These are phyloP conservation scores for Nigrospora osmanthi DNA, from an alignment of 2,329 filamentous ascomycete species.

Conservation along the genomic window DNA sequence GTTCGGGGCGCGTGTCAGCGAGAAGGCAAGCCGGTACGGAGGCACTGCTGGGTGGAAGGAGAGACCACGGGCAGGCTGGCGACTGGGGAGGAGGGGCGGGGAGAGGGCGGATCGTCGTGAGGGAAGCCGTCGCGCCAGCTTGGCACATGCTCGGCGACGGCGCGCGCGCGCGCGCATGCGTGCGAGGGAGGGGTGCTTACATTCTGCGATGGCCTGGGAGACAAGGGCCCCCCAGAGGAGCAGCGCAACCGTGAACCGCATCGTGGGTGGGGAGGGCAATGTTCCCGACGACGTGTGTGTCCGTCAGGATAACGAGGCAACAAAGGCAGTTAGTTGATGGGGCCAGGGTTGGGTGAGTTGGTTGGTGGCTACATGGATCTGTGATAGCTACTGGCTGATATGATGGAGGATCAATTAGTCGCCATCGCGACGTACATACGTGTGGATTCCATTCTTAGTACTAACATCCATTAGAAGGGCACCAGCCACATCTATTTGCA, in stretches of 20 bases:
- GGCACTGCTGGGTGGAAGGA: background rate
- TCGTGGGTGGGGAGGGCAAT: conserved; percentile 8
- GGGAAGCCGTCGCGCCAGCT: background rate
- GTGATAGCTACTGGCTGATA: too few species aligned
- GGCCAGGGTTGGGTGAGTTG: too few species aligned
- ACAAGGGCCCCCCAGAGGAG: conserved; percentile 20
- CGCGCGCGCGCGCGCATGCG: too few species aligned
- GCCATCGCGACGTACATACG: too few species aligned
- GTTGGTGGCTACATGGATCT: too few species aligned
- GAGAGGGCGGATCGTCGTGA: background rate
- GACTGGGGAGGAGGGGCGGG: conserved; percentile 1
- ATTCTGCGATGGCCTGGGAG: conserved; percentile 27
- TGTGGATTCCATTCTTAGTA: too few species aligned
- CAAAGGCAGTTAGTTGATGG: too few species aligned
- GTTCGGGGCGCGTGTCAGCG: conserved; percentile 11
- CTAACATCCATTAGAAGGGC: too few species aligned
- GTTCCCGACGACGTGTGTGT: too few species aligned
- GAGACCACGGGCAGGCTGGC: conserved; percentile 3
- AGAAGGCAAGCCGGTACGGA: background rate
- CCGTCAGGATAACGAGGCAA: too few species aligned
- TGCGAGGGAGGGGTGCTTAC: conserved; percentile 22
- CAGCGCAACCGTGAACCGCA: conserved; percentile 16
- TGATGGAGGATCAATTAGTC: too few species aligned
- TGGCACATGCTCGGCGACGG: background rate
- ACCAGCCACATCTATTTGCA: too few species aligned